These are phyloP conservation scores for Mycena sanguinolenta DNA, from an alignment of 768 basidiomycete genomes.

Conservation along the genomic window DNA sequence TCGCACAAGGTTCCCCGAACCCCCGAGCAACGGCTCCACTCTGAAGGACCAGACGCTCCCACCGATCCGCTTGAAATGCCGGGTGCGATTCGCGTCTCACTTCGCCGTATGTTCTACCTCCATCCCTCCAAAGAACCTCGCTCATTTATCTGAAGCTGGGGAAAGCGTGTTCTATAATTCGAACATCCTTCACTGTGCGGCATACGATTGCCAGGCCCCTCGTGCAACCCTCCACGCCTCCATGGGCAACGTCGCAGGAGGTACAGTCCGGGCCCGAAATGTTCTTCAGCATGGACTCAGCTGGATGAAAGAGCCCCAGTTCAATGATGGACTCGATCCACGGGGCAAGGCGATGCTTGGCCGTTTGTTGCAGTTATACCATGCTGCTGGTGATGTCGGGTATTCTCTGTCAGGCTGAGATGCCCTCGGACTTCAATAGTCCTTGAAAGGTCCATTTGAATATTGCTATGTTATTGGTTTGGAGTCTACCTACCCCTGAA, in stretches of 20 bases:
- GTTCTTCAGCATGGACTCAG: conserved; percentile 79
- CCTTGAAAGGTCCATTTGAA: no score
- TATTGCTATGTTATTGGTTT: no score
- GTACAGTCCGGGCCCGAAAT: conserved; percentile 74
- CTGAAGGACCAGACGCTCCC: conserved; percentile 64
- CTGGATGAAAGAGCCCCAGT: conserved; percentile 74
- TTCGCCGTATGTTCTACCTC: conserved; percentile 61
- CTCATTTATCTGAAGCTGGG: conserved; percentile 59
- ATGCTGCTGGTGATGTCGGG: conserved; percentile 57
- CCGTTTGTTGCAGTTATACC: conserved; percentile 68
- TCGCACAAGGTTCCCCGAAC: conserved; percentile 74
- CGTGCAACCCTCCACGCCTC: conserved; percentile 80
- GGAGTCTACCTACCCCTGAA: no score
- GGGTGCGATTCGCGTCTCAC: conserved; percentile 65
- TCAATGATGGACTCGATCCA: conserved; percentile 60
- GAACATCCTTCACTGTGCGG: conserved; percentile 83
- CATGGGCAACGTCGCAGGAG: conserved; percentile 74
- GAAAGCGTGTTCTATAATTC: conserved; percentile 87
- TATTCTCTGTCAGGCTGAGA: conserved; percentile 63
- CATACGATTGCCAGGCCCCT: conserved; percentile 62
- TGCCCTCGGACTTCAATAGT: no score
- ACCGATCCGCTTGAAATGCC: conserved; percentile 78
- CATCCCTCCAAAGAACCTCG: neutral
- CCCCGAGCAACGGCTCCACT: conserved; percentile 68
- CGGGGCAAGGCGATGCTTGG: conserved; percentile 69